Evolutionary conservation across 2,329 filamentous ascomycete species (phyloP), one percentile per base, ranked within the genome.

Genomic region (Botrytis cinerea): DNA sequence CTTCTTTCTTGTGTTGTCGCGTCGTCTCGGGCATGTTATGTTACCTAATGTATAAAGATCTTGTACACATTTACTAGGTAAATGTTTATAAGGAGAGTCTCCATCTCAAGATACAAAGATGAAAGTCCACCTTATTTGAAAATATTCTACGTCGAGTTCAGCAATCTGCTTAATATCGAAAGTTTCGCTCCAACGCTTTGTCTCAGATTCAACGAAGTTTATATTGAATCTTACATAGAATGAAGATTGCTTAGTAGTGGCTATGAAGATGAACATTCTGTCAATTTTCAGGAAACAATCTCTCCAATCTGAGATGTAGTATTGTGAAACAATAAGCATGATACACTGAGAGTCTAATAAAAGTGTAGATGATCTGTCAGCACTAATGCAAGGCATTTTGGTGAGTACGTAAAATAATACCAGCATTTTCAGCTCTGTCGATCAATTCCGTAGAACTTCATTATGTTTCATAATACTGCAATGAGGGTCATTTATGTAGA

Each of bases 51-150:
- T n/a, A 14, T 16, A 7, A 16, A n/a, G 12, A n/a, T 14, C 12
- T n/a, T 51, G 0, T 51, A 12, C 7, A n/a, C n/a, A 6, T 0
- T 12, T 5, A 7, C 4, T 12, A 12, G 7, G 14, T n/a, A 4
- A 1, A 51, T n/a, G 25, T 25, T 10, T 51, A 12, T 1, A 12
- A 51, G 22, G 25, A 45, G 43, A 51, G 22, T n/a, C 4, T 51
- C 25, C 10, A n/a, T 51, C 12, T n/a, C 0, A 16, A 16, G 14
- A 3, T 51, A 7, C 25, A 3, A 51, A 51, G 25, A 0, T n/a
- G 12, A 12, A 51, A 51, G 25, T 51, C 48, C n/a, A 14, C 4
- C 14, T 51, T 51, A 12, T 1, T 16, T n/a, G 12, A n/a, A 7
- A 51, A n/a, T 1, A 51, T 51, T 4, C 10, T 16, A 4, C 25